Evolutionary conservation across 1,139 yeast genomes (phyloP).

Genomic region (Geotrichum phurueaensis): DNA sequence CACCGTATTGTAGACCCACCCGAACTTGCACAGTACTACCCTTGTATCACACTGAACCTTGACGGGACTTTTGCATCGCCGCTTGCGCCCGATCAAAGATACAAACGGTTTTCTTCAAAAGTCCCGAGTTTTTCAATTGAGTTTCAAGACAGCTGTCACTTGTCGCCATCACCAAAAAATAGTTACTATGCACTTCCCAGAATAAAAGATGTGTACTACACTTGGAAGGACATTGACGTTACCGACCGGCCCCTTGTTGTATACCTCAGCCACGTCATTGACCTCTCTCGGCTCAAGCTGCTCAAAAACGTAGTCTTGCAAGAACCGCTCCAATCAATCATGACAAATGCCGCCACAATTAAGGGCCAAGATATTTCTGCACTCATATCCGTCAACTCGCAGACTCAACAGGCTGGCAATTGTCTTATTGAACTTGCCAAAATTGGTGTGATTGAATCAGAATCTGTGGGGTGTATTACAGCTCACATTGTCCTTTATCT

Average conservation of each 20-base stretch:
- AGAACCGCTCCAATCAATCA: conserved; percentile 48
- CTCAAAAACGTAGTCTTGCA: conserved; percentile 53
- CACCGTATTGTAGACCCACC: conserved; percentile 34
- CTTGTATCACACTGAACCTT: conserved; percentile 62
- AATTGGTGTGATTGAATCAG: conserved; percentile 76
- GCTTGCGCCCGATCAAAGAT: background rate
- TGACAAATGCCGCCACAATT: conserved; percentile 12
- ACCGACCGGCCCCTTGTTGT: conserved; percentile 64
- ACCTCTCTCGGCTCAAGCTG: conserved; percentile 64
- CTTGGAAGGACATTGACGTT: conserved; percentile 70
- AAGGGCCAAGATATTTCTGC: conserved; percentile 19
- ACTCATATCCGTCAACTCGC: conserved; percentile 17
- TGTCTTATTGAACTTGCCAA: conserved; percentile 74
- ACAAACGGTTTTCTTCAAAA: conserved; percentile 40
- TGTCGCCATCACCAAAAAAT: conserved; percentile 53
- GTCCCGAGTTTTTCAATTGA: conserved; percentile 53
- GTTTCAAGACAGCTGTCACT: conserved; percentile 48
- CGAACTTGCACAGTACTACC: conserved; percentile 82
- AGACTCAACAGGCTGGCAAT: conserved; percentile 52
- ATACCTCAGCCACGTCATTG: conserved; percentile 76
- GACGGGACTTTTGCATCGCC: conserved; percentile 31
- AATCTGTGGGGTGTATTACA: conserved; percentile 79
- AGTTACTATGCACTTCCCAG: conserved; percentile 52
- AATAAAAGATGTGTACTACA: conserved; percentile 65
- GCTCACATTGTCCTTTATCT: conserved; percentile 62